phyloP scores from a whole-genome alignment of 2,329 filamentous ascomycete species.

The Pseudogymnoascus destructans region DNA sequence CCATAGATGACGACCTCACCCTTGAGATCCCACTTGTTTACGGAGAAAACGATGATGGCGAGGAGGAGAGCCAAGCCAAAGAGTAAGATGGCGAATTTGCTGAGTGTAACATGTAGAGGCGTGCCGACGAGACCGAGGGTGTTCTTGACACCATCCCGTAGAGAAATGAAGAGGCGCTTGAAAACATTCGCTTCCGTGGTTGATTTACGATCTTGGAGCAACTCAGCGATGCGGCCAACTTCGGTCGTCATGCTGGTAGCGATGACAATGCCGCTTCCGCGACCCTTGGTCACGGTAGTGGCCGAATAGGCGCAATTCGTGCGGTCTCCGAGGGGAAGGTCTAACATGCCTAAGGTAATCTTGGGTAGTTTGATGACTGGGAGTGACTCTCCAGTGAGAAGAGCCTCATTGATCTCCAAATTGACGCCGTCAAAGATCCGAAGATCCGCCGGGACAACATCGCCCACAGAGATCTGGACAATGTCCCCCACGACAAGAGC shows the following conservation, averaged over 20 bases:
- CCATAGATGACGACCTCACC: conserved; percentile 48
- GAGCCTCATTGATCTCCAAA: conserved; percentile 61
- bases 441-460: conserved; percentile 58
- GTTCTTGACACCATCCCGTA: conserved; percentile 32
- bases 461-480: conserved; percentile 47
- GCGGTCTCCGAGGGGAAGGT: conserved; percentile 54
- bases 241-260: conserved; percentile 63
- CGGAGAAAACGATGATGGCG: conserved; percentile 48
- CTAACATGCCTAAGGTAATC: conserved; percentile 30
- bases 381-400: conserved; percentile 61
- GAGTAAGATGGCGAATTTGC: conserved; percentile 69
- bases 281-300: conserved; percentile 58
- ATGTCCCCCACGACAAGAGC: conserved; percentile 53
- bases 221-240: conserved; percentile 59
- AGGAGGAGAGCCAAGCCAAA: conserved; percentile 57
- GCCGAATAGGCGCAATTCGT: conserved; percentile 60
- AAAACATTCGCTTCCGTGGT: conserved; percentile 37
- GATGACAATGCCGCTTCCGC: conserved; percentile 55
- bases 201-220: conserved; percentile 47
- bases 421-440: conserved; percentile 56
- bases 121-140: conserved; percentile 61
- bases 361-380: conserved; percentile 54
- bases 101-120: conserved; percentile 71
- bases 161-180: conserved; percentile 34
- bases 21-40: conserved; percentile 38